These are phyloP conservation scores for Plantago major DNA, from an alignment of 257 asterid genomes.

Conservation along the genomic window DNA sequence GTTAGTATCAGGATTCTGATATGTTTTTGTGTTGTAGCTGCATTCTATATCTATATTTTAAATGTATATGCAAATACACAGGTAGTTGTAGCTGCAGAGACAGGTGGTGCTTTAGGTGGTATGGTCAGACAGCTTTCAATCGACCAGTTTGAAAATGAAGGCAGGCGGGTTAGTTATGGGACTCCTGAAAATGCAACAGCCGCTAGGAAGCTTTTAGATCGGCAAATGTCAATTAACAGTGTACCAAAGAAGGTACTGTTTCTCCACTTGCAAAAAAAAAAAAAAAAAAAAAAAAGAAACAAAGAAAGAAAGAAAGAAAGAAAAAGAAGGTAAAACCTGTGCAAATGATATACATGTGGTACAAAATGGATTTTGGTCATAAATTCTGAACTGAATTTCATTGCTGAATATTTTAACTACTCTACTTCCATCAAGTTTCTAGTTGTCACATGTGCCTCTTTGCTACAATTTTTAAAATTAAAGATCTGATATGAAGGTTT, in stretches of 20 bases:
- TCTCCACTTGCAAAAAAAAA: neutral
- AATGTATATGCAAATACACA: constrained; percentile 39
- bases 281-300: no score
- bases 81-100: constrained; percentile 99
- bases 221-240: constrained; percentile 94
- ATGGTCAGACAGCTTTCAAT: constrained; percentile 98
- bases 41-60: constrained; percentile 16
- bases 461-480: no score
- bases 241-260: constrained; percentile 83
- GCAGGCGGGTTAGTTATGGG: constrained; percentile 97
- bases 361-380: no score
- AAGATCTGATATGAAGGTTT: no score
- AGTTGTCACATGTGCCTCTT: no score
- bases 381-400: no score
- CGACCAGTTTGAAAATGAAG: constrained; percentile 98
- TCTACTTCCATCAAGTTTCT: no score
- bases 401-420: no score
- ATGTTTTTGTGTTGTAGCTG: constrained; percentile 9
- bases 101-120: constrained; percentile 98
- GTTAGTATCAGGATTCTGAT: constrained; percentile 49
- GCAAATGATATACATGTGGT: no score
- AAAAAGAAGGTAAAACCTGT: no score
- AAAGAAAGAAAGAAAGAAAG: neutral
- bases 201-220: constrained; percentile 91
- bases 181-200: constrained; percentile 99